A percentile compares a stretch with the other conserved stretches of the same genome.
phyloP scores from a whole-genome alignment of 2,329 filamentous ascomycete species.

The Fusarium pilosicola region DNA sequence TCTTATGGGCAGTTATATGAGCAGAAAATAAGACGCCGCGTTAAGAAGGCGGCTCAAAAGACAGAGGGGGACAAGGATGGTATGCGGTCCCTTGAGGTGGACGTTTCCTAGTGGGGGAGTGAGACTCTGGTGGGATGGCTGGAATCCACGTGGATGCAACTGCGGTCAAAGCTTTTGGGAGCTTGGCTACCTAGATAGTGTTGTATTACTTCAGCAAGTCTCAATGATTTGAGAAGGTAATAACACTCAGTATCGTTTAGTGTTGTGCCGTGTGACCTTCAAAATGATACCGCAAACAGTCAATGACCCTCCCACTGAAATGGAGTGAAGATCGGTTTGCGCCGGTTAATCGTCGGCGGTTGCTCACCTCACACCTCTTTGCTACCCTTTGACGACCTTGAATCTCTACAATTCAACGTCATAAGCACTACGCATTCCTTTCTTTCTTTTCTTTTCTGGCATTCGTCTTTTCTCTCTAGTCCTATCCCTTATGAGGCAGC shows the following conservation, averaged over 20 bases:
- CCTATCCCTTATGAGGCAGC: background rate
- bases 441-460: constrained; percentile 9
- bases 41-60: background rate
- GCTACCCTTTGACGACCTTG: constrained; percentile 27
- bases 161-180: constrained; percentile 11
- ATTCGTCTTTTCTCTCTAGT: background rate
- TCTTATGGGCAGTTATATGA: background rate
- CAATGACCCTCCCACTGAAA: background rate
- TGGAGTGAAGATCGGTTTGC: constrained; percentile 26
- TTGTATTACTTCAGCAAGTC: background rate
- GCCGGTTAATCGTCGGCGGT: constrained; percentile 47
- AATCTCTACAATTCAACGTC: constrained; percentile 19
- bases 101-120: constrained; percentile 28
- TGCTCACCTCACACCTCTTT: constrained; percentile 24
- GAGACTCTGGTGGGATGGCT: constrained; percentile 23
- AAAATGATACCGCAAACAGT: background rate
- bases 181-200: background rate
- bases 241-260: background rate
- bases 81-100: constrained; percentile 9
- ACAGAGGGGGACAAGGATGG: background rate
- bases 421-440: constrained; percentile 20
- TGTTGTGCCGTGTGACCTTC: background rate
- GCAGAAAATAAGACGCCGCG: background rate
- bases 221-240: background rate
- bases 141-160: constrained; percentile 27